phyloP scores from a whole-genome alignment of 2,329 filamentous ascomycete genomes.

The Aspergillus piperis region DNA sequence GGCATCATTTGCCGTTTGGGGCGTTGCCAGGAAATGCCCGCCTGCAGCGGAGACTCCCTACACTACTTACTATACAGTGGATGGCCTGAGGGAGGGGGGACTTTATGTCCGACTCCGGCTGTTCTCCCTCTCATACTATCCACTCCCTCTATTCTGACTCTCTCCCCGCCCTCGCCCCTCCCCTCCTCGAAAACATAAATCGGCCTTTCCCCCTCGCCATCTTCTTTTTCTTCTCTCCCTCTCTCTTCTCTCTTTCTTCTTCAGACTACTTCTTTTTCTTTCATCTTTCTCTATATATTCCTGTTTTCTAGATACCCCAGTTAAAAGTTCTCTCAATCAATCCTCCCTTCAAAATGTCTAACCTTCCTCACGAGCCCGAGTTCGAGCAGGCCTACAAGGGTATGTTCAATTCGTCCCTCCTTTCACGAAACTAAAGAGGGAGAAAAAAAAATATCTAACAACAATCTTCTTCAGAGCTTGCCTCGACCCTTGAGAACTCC shows the following conservation, averaged over 20 bases:
- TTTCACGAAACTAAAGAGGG: not conserved
- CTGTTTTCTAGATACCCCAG: conserved; percentile 3
- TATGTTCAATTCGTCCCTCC: conserved; percentile 47
- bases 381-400: conserved; percentile 98
- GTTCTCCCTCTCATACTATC: not conserved
- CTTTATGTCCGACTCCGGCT: conserved; percentile 38
- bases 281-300: conserved; percentile 15
- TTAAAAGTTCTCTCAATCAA: conserved; percentile 12
- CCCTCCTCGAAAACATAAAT: conserved; percentile 25
- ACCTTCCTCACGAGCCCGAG: conserved; percentile 86
- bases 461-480: conserved; percentile 67
- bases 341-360: conserved; percentile 64
- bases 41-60: conserved; percentile 18
- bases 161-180: not conserved
- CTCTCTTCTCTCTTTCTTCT: conserved; percentile 16
- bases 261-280: conserved; percentile 19
- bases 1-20: conserved; percentile 1
- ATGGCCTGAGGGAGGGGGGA: conserved; percentile 18
- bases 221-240: conserved; percentile 7
- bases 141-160: conserved; percentile 8
- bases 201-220: conserved; percentile 13
- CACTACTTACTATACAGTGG: conserved; percentile 27
- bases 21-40: not conserved
- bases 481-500: conserved; percentile 90
- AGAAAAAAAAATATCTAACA: not conserved